These are phyloP conservation scores for Penicillium nordicum DNA, from an alignment of 2,329 filamentous ascomycete species.

Conservation along the genomic window DNA sequence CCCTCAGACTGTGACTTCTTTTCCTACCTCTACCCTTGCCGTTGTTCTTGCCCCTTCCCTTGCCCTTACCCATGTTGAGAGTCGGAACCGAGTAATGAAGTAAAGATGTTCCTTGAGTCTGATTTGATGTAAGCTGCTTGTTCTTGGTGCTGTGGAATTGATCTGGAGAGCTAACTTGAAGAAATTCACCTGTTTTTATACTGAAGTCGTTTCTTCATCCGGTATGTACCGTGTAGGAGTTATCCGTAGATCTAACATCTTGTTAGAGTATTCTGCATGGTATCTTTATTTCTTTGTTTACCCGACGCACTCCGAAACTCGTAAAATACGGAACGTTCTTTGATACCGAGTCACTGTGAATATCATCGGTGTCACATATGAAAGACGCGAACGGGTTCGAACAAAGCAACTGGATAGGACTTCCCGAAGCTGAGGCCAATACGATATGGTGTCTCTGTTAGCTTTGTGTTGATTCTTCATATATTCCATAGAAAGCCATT, in stretches of 20 bases:
- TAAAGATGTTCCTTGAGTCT: background rate
- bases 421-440: background rate
- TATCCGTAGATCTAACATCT: background rate
- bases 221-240: background rate
- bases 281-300: background rate
- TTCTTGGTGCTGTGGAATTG: background rate
- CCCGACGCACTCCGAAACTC: background rate
- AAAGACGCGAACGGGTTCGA: background rate
- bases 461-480: background rate
- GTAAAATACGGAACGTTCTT: background rate
- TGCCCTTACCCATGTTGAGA: background rate
- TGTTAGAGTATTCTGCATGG: background rate
- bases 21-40: background rate
- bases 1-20: background rate
- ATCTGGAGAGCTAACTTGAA: background rate
- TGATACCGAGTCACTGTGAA: background rate
- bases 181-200: background rate
- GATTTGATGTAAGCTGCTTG: background rate
- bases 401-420: background rate
- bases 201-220: background rate
- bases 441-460: background rate
- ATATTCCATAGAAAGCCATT: background rate
- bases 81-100: accelerated
- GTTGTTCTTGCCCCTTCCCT: background rate
- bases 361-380: background rate